Evolutionary conservation across 2,329 filamentous ascomycete species (phyloP).

Genomic region (Pseudogymnoascus sp.): DNA sequence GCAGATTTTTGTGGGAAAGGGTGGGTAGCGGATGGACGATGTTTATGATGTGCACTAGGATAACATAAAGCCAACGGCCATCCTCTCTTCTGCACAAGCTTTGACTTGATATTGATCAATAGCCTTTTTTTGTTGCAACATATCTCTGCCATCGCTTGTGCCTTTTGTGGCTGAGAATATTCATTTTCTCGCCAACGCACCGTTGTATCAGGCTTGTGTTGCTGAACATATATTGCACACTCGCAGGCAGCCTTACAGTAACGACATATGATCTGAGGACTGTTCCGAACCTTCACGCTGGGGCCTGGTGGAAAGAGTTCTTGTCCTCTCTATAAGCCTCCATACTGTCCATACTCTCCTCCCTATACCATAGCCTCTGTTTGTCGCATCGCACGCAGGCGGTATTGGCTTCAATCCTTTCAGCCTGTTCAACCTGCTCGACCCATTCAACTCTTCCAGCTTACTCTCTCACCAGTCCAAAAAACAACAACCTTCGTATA

Average conservation of each 20-base stretch:
- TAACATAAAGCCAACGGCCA: slow-evolving; percentile 6
- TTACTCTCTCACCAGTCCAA: neutral
- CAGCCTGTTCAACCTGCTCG: neutral
- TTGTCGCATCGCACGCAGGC: neutral
- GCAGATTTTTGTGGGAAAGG: neutral
- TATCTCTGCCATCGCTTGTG: neutral
- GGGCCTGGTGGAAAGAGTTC: neutral
- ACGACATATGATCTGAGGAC: neutral
- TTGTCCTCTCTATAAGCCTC: neutral
- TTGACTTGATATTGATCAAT: neutral
- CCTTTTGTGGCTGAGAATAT: slow-evolving; percentile 1
- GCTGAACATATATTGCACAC: neutral
- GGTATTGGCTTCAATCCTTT: neutral
- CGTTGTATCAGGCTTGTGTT: slow-evolving; percentile 2
- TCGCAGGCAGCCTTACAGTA: neutral
- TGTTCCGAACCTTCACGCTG: neutral
- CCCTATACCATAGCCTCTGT: neutral
- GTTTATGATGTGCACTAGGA: neutral
- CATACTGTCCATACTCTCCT: neutral
- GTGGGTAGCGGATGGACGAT: neutral
- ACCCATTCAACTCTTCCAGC: neutral
- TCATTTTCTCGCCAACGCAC: neutral
- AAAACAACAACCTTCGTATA: neutral
- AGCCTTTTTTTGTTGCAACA: neutral
- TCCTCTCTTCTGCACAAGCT: neutral